Base-by-base conservation (phyloP, 2,329 filamentous ascomycete genomes). In the Apiospora phragmitis region DNA sequence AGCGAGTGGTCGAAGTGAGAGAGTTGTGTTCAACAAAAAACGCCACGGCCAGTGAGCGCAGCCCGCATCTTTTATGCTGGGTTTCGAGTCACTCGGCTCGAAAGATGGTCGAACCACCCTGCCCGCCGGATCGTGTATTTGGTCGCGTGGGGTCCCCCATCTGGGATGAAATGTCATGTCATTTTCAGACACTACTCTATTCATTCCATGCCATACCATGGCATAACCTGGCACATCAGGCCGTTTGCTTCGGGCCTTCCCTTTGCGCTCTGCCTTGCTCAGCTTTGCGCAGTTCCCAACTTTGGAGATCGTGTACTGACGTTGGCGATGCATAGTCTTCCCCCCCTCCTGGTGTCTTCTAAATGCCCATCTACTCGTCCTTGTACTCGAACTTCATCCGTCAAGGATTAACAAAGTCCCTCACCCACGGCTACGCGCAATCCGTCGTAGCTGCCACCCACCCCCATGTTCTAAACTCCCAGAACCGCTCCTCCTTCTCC, bases 341-440 rank as follows among this genome's bases (percentile, higher is more conserved):
- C 83, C 86, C 85, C 86, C 87, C 86, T 78, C 84, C 83, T 82
- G 90, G 91, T 81, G 85, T 89, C 82, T 90, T 88, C 93, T 97
- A 97, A 97, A 98, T 98, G 95, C 90, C 90, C 84, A 90, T 91
- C 79, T 91, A 91, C 83, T 91, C 89, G 74, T 89, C 88, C 80
- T 85, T 92, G 75, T 91, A 90, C 84, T 87, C 90, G 85, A 91
- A 89, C 87, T 93, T 98, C 88, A 94, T 97, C 90, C 95, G 96
- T 88, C 93, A 95, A 89, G 95, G 94, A 92, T 93, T 98, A 85
- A 92, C 94, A 81, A 98, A 98, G 87, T 94, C 95, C 80, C 93
- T 98, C 83, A 95, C 94, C 82, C 94, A 98, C 90, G 95, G 95
- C 85, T 98, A 98, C 89, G 95, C 95, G 78, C 95, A 98, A 83